phyloP scores from a whole-genome alignment of 2,329 filamentous ascomycete species.

The Botrytis byssoidea region DNA sequence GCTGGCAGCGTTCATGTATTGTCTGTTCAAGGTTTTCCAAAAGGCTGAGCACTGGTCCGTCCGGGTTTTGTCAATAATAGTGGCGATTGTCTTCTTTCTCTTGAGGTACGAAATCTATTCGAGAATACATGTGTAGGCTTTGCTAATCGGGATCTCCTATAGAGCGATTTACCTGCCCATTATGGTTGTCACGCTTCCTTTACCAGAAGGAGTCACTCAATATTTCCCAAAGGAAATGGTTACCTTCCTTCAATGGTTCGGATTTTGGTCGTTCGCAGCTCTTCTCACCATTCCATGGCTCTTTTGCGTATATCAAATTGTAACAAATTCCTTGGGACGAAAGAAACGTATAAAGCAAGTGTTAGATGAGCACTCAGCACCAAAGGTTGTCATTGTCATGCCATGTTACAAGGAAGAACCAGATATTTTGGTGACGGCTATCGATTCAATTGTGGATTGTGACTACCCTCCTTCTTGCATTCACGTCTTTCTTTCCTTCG shows the following conservation, averaged over 20 bases:
- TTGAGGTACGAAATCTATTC: conserved; percentile 60
- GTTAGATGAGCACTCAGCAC: conserved; percentile 80
- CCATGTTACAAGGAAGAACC: conserved; percentile 93
- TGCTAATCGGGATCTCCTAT: conserved; percentile 17
- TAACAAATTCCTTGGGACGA: conserved; percentile 81
- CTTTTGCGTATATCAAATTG: conserved; percentile 87
- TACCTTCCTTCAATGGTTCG: conserved; percentile 81
- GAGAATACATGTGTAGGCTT: not conserved
- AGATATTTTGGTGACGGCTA: conserved; percentile 76
- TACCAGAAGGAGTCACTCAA: conserved; percentile 69
- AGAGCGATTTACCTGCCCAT: conserved; percentile 86
- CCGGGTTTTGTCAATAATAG: conserved; percentile 70
- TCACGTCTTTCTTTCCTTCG: conserved; percentile 93
- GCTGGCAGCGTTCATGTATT: conserved; percentile 92
- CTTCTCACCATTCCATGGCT: conserved; percentile 88
- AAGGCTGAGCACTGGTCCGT: conserved; percentile 91
- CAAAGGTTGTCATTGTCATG: conserved; percentile 95
- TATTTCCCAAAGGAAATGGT: conserved; percentile 72
- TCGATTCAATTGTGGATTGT: conserved; percentile 89
- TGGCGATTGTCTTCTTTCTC: conserved; percentile 70
- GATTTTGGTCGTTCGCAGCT: conserved; percentile 87
- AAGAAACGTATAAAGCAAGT: conserved; percentile 79
- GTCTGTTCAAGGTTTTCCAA: conserved; percentile 78
- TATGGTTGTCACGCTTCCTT: conserved; percentile 87
- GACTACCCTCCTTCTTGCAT: conserved; percentile 91